Conservation (phyloP, 2,329 filamentous ascomycete genomes). For the Talaromyces sp. region DNA sequence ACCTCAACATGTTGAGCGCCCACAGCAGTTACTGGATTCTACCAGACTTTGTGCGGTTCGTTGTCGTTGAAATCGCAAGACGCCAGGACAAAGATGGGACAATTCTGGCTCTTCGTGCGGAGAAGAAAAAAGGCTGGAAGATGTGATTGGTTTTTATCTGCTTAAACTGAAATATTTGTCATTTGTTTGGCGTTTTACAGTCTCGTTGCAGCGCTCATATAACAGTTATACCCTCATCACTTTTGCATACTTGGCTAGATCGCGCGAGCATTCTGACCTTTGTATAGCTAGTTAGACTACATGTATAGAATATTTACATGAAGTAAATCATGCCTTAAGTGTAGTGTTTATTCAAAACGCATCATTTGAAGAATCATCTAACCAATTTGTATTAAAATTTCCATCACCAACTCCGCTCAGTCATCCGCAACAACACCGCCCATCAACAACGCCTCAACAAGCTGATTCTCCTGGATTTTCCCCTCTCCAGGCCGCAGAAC, state of each 20-base stretch:
- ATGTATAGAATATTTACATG: not conserved
- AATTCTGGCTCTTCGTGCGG: conserved; percentile 49
- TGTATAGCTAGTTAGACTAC: not conserved
- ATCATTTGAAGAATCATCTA: not conserved
- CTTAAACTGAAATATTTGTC: not conserved
- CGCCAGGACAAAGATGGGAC: conserved; percentile 60
- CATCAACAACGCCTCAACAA: conserved; percentile 77
- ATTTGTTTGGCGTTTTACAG: not conserved
- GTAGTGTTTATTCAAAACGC: no score
- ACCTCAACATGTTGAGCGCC: conserved; percentile 92
- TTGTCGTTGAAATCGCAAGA: conserved; percentile 83
- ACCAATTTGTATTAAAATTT: no score
- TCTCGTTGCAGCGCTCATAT: not conserved
- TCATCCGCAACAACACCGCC: conserved; percentile 39
- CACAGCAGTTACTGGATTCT: conserved; percentile 93
- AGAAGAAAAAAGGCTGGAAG: conserved; percentile 49
- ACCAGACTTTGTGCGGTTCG: conserved; percentile 79
- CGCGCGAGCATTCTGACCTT: not conserved
- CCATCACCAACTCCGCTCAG: not conserved
- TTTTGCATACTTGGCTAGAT: not conserved
- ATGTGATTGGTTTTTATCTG: not conserved
- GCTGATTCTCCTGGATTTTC: conserved; percentile 62
- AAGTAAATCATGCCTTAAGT: not conserved
- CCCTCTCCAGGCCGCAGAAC: conserved; percentile 50
- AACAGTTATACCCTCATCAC: not conserved